These are phyloP conservation scores for Naganishia onofrii DNA, from an alignment of 768 basidiomycete genomes.

Conservation along the genomic window DNA sequence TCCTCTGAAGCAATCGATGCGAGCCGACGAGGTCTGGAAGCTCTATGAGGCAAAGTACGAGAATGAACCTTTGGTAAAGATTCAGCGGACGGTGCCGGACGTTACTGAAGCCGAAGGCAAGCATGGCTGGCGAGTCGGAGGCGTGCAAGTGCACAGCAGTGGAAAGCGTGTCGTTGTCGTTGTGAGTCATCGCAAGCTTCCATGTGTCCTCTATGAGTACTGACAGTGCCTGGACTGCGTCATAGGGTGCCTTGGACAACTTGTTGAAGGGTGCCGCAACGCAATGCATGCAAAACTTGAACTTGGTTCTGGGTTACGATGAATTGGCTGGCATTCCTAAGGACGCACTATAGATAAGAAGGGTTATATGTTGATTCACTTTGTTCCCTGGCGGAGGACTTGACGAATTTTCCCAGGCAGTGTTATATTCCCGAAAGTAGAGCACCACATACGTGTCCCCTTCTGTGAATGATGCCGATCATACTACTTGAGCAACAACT, in stretches of 20 bases:
- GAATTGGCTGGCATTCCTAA: constrained; percentile 74
- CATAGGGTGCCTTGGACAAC: constrained; percentile 89
- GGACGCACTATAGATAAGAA: constrained; percentile 41
- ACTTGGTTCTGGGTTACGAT: constrained; percentile 81
- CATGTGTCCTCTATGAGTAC: not conserved
- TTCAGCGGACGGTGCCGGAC: constrained; percentile 67
- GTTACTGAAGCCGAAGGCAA: constrained; percentile 72
- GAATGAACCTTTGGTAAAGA: constrained; percentile 68
- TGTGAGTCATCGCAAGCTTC: constrained; percentile 56
- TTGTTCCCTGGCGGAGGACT: not conserved
- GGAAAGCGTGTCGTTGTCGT: constrained; percentile 92
- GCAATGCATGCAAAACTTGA: constrained; percentile 93
- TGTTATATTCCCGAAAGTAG: not conserved
- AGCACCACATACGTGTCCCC: too few relatives aligned
- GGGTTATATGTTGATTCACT: not conserved
- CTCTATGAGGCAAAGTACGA: constrained; percentile 76
- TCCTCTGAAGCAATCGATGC: constrained; percentile 66
- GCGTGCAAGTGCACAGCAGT: constrained; percentile 85
- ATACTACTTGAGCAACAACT: too few relatives aligned
- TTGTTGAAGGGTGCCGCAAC: constrained; percentile 96
- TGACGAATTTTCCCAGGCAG: not conserved
- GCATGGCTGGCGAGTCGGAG: constrained; percentile 88
- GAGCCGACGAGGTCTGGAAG: constrained; percentile 68
- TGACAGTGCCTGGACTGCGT: not conserved
- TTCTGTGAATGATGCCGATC: too few relatives aligned